Conservation (phyloP, 805 yeast species). For the Saccharomycopsis fibuligera region DNA sequence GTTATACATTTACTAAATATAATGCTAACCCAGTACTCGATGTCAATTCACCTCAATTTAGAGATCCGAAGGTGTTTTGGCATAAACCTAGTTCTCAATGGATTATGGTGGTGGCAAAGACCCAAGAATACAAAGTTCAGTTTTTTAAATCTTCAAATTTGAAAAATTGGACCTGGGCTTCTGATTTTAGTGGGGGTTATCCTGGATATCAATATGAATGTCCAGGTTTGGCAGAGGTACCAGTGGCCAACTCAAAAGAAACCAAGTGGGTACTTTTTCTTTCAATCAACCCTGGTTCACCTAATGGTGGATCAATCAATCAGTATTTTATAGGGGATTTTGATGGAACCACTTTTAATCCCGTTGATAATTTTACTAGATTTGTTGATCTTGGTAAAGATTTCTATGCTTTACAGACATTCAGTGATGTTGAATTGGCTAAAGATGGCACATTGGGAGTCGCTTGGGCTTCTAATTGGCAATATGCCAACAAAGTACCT, state of each 20-base stretch:
- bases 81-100: constrained; percentile 28
- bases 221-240: constrained; percentile 33
- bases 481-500: constrained; percentile 33
- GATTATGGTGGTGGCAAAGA: constrained; percentile 28
- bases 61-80: constrained; percentile 35
- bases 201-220: constrained; percentile 37
- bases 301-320: constrained; percentile 34
- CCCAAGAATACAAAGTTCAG: constrained; percentile 28
- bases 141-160: constrained; percentile 28
- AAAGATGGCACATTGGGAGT: too few relatives aligned
- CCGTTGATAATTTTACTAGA: constrained; percentile 28
- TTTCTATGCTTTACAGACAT: constrained; percentile 35
- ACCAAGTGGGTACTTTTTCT: constrained; percentile 34
- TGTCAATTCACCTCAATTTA: constrained; percentile 27
- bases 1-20: constrained; percentile 29
- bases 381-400: constrained; percentile 34
- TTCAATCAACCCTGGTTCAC: constrained; percentile 38
- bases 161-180: constrained; percentile 27
- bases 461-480: constrained; percentile 42
- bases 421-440: constrained; percentile 27
- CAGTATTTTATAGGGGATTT: constrained; percentile 38
- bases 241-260: constrained; percentile 20
- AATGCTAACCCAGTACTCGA: constrained; percentile 30
- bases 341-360: constrained; percentile 32
- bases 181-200: constrained; percentile 27